Conservation (phyloP, 2,329 filamentous ascomycete genomes). For the Monascus ruber region DNA sequence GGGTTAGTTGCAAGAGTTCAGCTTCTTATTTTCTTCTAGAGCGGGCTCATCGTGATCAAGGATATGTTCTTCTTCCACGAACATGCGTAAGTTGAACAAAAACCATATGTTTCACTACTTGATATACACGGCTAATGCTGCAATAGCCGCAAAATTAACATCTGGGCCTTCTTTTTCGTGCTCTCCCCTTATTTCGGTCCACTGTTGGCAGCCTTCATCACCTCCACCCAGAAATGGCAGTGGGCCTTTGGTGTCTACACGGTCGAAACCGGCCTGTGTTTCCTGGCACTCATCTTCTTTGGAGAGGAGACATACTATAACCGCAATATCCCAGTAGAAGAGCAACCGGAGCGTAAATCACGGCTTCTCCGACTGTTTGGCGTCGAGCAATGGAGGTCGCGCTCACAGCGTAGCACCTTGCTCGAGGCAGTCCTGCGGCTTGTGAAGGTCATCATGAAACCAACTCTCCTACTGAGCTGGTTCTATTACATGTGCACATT, state of each 20-base stretch:
- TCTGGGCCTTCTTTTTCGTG: conserved; percentile 27
- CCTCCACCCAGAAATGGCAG: conserved; percentile 24
- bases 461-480: conserved; percentile 22
- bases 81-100: conserved; percentile 34
- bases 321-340: conserved; percentile 16
- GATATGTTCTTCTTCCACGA: conserved; percentile 32
- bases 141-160: conserved; percentile 29
- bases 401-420: conserved; percentile 20
- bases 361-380: conserved; percentile 22
- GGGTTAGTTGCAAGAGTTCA: too few species aligned
- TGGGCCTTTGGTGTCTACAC: conserved; percentile 27
- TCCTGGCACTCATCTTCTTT: conserved; percentile 21
- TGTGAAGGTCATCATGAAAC: conserved; percentile 26
- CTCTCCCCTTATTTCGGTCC: conserved; percentile 23
- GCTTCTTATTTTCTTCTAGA: too few species aligned
- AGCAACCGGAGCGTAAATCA: conserved; percentile 21
- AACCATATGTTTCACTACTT: conserved; percentile 22
- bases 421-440: conserved; percentile 25
- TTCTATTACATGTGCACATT: conserved; percentile 32
- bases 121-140: conserved; percentile 31
- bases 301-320: conserved; percentile 31
- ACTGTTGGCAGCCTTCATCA: conserved; percentile 26
- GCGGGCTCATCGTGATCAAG: too few species aligned
- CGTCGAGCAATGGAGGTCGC: conserved; percentile 19
- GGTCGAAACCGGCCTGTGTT: conserved; percentile 20